A percentile compares a stretch with the other conserved stretches of the same genome.
Conservation (phyloP, 805 yeast species). For the Wickerhamomyces canadensis region DNA sequence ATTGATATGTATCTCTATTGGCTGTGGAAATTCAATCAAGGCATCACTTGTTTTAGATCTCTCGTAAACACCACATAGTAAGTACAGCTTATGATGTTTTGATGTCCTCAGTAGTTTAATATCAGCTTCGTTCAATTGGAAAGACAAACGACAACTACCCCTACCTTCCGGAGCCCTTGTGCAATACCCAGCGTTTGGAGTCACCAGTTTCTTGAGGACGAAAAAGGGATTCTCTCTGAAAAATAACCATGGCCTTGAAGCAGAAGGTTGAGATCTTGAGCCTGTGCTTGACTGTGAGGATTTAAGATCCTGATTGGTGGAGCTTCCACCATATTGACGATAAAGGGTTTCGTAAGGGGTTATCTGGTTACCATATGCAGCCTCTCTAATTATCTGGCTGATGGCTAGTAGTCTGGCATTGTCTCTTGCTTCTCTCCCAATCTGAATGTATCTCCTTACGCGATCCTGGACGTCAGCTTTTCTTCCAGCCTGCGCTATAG, state of each 20-base stretch:
- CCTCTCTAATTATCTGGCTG: constrained; percentile 37
- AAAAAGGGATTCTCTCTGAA: constrained; percentile 57
- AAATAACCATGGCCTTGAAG: constrained; percentile 36
- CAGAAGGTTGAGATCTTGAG: constrained; percentile 7
- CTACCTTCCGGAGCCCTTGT: constrained; percentile 35
- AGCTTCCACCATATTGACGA: not conserved
- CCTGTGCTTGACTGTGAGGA: constrained; percentile 6
- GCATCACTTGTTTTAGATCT: constrained; percentile 24
- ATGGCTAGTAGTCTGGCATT: constrained; percentile 39
- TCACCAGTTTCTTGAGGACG: constrained; percentile 39
- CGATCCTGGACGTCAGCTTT: constrained; percentile 58
- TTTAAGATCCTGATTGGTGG: not conserved
- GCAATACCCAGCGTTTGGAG: constrained; percentile 42
- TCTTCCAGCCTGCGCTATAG: constrained; percentile 47
- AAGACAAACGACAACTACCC: constrained; percentile 38
- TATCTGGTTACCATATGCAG: constrained; percentile 26
- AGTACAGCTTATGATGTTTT: constrained; percentile 34
- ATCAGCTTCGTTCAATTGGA: constrained; percentile 41
- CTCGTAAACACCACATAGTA: constrained; percentile 49
- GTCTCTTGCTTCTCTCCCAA: constrained; percentile 36
- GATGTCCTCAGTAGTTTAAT: constrained; percentile 27
- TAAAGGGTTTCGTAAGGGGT: constrained; percentile 33
- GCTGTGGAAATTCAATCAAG: constrained; percentile 60
- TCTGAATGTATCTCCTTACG: constrained; percentile 38
- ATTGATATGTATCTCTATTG: constrained; percentile 64